These are phyloP conservation scores for Fallopia convolvulus DNA, from an alignment of 148 eudicot species.

Conservation along the genomic window DNA sequence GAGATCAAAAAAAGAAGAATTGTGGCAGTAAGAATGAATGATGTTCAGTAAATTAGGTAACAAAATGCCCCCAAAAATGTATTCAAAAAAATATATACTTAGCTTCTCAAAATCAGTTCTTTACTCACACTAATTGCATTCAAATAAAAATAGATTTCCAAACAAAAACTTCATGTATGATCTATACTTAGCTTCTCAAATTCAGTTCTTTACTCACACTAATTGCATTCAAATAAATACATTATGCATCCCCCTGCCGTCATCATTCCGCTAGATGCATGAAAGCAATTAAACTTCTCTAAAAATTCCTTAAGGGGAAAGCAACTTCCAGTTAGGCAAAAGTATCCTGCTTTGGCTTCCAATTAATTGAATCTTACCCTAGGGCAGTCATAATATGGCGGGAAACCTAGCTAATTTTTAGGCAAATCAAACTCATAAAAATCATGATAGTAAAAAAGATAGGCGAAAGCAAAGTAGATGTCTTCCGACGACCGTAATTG, in stretches of 20 bases:
- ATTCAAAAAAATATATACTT: too few species aligned
- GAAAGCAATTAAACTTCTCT: neutral
- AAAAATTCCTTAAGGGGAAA: neutral
- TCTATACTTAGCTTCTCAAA: neutral
- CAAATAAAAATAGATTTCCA: too few species aligned
- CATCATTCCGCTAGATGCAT: neutral
- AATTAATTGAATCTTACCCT: neutral
- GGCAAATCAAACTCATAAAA: too few species aligned
- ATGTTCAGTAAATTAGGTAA: neutral
- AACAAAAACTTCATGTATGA: neutral
- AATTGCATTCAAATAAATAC: neutral
- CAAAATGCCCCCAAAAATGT: neutral
- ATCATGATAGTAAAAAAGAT: too few species aligned
- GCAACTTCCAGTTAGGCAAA: neutral
- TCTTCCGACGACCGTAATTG: neutral
- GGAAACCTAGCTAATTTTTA: too few species aligned
- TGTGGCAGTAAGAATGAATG: neutral
- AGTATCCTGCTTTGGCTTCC: neutral
- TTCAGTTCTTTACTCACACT: neutral
- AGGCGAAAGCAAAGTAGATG: too few species aligned
- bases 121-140: too few species aligned
- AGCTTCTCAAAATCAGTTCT: neutral
- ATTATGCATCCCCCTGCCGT: neutral
- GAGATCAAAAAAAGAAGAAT: neutral
- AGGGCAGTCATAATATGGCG: too few species aligned